phyloP scores from a whole-genome alignment of 75 land plant species.

The Pinus albicaulis region DNA sequence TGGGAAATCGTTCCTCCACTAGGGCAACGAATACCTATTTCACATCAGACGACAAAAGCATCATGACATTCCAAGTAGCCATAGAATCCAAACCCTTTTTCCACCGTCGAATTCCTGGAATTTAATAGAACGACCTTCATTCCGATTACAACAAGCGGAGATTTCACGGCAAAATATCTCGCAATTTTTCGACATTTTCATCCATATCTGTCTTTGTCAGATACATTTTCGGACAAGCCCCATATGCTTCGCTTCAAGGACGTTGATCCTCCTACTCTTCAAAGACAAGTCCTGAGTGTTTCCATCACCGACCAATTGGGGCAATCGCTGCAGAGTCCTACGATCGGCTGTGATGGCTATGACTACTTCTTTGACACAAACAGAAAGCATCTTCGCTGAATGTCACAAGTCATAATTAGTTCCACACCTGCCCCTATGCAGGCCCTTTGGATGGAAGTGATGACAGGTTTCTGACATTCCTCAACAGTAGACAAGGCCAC shows the following conservation, averaged over 20 bases:
- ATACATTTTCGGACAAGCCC: constrained; percentile 69
- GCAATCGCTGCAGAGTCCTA: constrained; percentile 85
- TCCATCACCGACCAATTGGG: constrained; percentile 71
- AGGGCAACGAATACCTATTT: no score
- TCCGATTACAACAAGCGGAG: constrained; percentile 82
- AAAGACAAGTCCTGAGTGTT: no score
- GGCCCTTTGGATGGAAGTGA: constrained; percentile 79
- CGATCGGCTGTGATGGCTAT: constrained; percentile 85
- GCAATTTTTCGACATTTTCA: constrained; percentile 45
- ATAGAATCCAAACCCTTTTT: constrained; percentile 84
- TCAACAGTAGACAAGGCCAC: constrained; percentile 72
- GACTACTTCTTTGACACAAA: constrained; percentile 90
- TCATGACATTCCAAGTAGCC: constrained; percentile 84
- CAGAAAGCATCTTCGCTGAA: constrained; percentile 51
- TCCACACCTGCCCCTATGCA: constrained; percentile 93
- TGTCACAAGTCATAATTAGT: constrained; percentile 78
- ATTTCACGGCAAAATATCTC: constrained; percentile 65
- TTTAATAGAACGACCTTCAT: constrained; percentile 78
- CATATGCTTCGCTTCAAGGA: constrained; percentile 69
- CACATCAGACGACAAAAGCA: constrained; percentile 66
- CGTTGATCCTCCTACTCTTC: constrained; percentile 54
- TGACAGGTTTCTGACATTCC: constrained; percentile 85
- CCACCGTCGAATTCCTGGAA: constrained; percentile 60
- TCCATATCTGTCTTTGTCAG: constrained; percentile 36
- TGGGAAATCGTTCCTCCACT: no score